phyloP scores from a whole-genome alignment of 805 yeast genomes.

The Gaillardinia entomophila region DNA sequence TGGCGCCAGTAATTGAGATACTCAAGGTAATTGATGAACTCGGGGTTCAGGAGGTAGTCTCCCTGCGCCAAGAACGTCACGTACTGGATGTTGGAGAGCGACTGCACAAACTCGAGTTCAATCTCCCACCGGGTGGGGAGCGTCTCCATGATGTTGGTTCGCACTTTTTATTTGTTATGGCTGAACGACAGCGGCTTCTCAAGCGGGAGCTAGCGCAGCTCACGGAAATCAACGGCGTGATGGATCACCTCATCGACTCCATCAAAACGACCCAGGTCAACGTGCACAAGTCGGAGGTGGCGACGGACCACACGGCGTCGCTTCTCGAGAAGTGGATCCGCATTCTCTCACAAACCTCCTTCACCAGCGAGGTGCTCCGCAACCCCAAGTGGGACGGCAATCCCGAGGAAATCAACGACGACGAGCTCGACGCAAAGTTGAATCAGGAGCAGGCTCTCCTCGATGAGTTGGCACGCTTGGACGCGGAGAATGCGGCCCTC shows the following conservation, averaged over 20 bases:
- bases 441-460: conserved; percentile 1
- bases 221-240: conserved; percentile 23
- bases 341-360: conserved; percentile 57
- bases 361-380: conserved; percentile 43
- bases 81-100: conserved; percentile 85
- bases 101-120: conserved; percentile 91
- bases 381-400: conserved; percentile 32
- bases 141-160: conserved; percentile 13
- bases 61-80: conserved; percentile 83
- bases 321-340: conserved; percentile 56
- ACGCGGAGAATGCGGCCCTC: not conserved
- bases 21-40: conserved; percentile 67
- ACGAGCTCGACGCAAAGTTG: conserved; percentile 6
- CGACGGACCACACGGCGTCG: conserved; percentile 43
- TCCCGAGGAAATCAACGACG: conserved; percentile 3
- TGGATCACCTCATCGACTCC: conserved; percentile 24
- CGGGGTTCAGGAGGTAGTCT: conserved; percentile 63
- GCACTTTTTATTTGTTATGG: too few species aligned
- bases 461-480: not conserved
- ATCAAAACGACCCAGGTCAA: conserved; percentile 20
- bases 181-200: not conserved
- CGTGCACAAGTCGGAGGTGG: conserved; percentile 27
- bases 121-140: conserved; percentile 85
- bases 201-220: conserved; percentile 25
- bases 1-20: conserved; percentile 84